Evolutionary conservation across 2,329 filamentous ascomycete genomes (phyloP), one percentile per base, ranked within the genome.

Genomic region (Grosmannia clavigera): DNA sequence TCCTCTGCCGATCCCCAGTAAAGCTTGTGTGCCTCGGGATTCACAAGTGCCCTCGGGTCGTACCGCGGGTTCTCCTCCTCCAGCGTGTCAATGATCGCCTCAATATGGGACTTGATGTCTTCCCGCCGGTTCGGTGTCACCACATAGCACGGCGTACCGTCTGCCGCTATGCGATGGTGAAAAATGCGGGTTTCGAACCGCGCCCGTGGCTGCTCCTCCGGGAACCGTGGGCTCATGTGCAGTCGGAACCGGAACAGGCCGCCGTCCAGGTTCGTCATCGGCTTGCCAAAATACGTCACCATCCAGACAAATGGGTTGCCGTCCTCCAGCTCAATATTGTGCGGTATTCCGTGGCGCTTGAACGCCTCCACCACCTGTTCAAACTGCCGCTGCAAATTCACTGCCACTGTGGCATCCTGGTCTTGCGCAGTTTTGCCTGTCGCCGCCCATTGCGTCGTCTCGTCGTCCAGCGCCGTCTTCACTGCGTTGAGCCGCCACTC

Each of bases 211-310:
- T 96, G 90, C 66, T 95, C 89, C 50, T 89, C 83, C 0, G 94
- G 94, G 68, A 96, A 97, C 6, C 84, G 82, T 6, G 90, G 86
- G 67, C 90, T 95, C 67, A 97, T 86, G 67, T 78, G 79, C 60
- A 97, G 78, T 67, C 80, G 86, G 70, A 96, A 86, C 62, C 83
- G 83, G 75, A 97, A 92, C 62, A 97, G 81, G 2, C 92, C 91
- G 19, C 92, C 92, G 66, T 97, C 92, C 2, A 97, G 81, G 66
- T 95, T 91, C 6, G 91, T 95, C 87, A 94, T 95, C 0, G 91
- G 90, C 59, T 86, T 83, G 31, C 94, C 94, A 69, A 96, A 95
- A 70, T 96, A 92, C 1, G 90, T 94, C 62, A 97, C 71, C 25
- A 81, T 73, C 94, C 94, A 97, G 25, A 92, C 79, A 68, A 96